A percentile compares a stretch with the other conserved stretches of the same genome.
phyloP scores from a whole-genome alignment of 164 flowering plant genomes.

The Nymphaea thermarum region DNA sequence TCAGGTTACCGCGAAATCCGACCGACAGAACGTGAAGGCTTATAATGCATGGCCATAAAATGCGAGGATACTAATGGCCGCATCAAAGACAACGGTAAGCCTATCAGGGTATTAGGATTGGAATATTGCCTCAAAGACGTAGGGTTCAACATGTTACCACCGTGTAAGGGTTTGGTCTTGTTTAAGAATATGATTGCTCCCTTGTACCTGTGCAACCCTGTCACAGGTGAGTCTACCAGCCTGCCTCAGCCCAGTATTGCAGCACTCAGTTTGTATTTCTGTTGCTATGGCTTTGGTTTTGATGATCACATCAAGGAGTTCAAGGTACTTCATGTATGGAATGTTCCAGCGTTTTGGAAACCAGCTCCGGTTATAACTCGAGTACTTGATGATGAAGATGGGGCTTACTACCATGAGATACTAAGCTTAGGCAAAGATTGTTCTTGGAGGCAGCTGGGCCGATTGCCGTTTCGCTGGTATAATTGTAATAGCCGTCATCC shows the following conservation, averaged over 20 bases:
- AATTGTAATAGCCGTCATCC: neutral
- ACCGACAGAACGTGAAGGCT: no score
- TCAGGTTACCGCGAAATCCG: no score
- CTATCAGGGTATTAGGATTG: no score
- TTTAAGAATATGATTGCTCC: neutral
- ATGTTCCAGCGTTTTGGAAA: no score
- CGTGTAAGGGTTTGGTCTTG: neutral
- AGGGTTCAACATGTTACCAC: neutral
- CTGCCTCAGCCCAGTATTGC: no score
- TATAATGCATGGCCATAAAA: no score
- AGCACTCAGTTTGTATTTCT: neutral
- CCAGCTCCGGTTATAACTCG: no score
- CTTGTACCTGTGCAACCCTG: neutral
- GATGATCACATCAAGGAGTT: neutral
- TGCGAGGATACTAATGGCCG: no score
- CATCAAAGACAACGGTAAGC: no score
- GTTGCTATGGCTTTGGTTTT: neutral
- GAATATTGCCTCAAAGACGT: no score
- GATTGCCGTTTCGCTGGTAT: neutral
- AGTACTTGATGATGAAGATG: no score
- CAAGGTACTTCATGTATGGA: neutral
- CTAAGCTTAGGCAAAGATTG: neutral
- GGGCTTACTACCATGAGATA: neutral
- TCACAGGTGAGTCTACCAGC: neutral
- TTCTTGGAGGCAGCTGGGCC: neutral